Base-by-base conservation (phyloP, 768 basidiomycete species). In the Floccularia luteovirens region DNA sequence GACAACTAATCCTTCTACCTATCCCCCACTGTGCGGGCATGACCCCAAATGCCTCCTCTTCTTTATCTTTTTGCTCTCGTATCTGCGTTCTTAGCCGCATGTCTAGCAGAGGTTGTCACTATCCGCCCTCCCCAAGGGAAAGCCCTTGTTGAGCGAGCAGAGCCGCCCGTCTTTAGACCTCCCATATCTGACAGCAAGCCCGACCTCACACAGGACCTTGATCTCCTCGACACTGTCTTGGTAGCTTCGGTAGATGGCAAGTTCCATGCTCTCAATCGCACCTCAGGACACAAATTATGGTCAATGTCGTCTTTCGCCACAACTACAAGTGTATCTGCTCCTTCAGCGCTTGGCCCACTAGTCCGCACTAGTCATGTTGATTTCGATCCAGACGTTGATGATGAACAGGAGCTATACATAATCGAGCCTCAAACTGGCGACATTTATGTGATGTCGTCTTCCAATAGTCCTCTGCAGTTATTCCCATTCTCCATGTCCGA, bases 341-440 rank as follows among this genome's bases (percentile, higher is more conserved):
- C 78, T 0, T 61, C 74, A n/a, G 67, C 75, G 13, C 70, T 90
- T 17, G 71, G 74, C 0, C 84, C 87, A 1, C 80, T 91, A 42
- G 75, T 90, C 40, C 76, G 83, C 53, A 88, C 85, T 0, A 62
- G 70, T 32, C 85, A 87, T 49, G 56, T 70, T 8, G 63, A 78
- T 31, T 53, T 67, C 33, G 77, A 83, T 54, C 66, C 72, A 5
- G 79, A 83, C 48, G 49, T 72, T 32, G 69, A 60, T 8, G 70
- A 72, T 44, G 80, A 82, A 46, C 75, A 78, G 50, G 89, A 90
- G 56, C 75, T 84, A 31, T 98, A 94, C 61, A 82, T 97, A 44
- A 87, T 97, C 38, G 94, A 97, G 54, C 94, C 94, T 0, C 87
- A 92, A 66, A 83, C 87, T 3, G 94, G 94, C 5, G 85, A 90